Base-by-base conservation (phyloP, 768 basidiomycete genomes). In the Hericium erinaceus region DNA sequence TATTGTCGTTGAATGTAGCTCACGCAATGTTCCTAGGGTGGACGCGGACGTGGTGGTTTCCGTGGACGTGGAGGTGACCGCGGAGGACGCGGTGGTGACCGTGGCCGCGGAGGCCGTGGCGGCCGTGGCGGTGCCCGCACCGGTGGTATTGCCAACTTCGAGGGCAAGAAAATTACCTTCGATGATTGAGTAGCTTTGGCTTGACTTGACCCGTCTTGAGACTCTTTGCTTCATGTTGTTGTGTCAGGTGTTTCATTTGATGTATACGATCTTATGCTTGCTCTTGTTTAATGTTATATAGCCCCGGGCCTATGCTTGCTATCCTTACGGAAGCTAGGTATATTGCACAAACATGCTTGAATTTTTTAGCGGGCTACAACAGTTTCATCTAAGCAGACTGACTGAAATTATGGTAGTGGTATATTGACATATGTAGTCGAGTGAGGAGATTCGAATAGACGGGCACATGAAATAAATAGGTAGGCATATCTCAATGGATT, bases 151-250 rank as follows among this genome's bases (percentile, higher is more conserved):
- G 72, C 80, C 51, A 65, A 78, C 24, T 80, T 77, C 56, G 82
- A 82, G 64, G 89, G 89, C 66, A 87, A 75, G 76, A 87, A 84
- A 71, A 82, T 72, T 52, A 84, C 80, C 12, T 88, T 89, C 61
- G 64, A 68, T 20, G 56, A 26, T 55, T 58, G 22, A 20, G 33
- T 22, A 22, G 24, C 46, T 24, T 12, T 10, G 39, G 12, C 15
- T 24, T 26, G 3, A 4, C 26, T 22, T 26, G 33, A 39, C 24
- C n/a, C 26, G 38, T 18, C 10, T 12, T 22, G 44, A 26, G 20
- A 38, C 48, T n/a, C 24, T 20, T n/a, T 46, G 16, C 44, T n/a
- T 16, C n/a, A 22, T 46, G 44, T 46, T 46, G 44, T 22, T 22
- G 22, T 51, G 50, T 51, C 50, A 26, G 16, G 16, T 51, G 50